Conservation (phyloP, 805 yeast species). For the Yamadazyma ubonensis region DNA sequence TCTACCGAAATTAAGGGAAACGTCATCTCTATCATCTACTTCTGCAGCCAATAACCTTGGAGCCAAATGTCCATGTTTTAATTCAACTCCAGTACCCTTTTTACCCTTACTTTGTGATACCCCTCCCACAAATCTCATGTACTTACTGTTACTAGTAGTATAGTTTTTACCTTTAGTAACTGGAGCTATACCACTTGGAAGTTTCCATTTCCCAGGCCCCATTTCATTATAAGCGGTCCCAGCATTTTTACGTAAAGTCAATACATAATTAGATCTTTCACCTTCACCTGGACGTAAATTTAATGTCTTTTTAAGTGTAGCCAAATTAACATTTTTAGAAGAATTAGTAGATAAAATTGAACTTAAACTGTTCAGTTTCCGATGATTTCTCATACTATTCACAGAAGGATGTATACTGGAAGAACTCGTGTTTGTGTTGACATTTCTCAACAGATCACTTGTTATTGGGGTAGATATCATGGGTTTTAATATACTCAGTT, state of each 20-base stretch:
- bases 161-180: slow-evolving; percentile 33
- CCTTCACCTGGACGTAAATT: slow-evolving; percentile 49
- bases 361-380: slow-evolving; percentile 29
- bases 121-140: slow-evolving; percentile 26
- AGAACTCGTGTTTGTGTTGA: background rate
- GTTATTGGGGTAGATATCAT: slow-evolving; percentile 17
- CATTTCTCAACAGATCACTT: background rate
- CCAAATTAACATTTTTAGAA: slow-evolving; percentile 35
- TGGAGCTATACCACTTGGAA: slow-evolving; percentile 57
- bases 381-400: slow-evolving; percentile 7
- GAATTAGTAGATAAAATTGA: slow-evolving; percentile 35
- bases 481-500: slow-evolving; percentile 13
- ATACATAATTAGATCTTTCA: slow-evolving; percentile 50
- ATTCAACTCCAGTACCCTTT: slow-evolving; percentile 48
- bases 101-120: slow-evolving; percentile 26
- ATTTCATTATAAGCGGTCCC: slow-evolving; percentile 51
- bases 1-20: slow-evolving; percentile 9
- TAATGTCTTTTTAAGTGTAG: slow-evolving; percentile 35
- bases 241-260: slow-evolving; percentile 39
- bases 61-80: slow-evolving; percentile 61
- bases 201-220: slow-evolving; percentile 46
- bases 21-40: slow-evolving; percentile 61
- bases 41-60: slow-evolving; percentile 74
- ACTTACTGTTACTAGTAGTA: slow-evolving; percentile 26
- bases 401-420: background rate